A percentile compares a stretch with the other conserved stretches of the same genome.
Evolutionary conservation across 805 yeast genomes (phyloP).

Genomic region (Metschnikowia matae): DNA sequence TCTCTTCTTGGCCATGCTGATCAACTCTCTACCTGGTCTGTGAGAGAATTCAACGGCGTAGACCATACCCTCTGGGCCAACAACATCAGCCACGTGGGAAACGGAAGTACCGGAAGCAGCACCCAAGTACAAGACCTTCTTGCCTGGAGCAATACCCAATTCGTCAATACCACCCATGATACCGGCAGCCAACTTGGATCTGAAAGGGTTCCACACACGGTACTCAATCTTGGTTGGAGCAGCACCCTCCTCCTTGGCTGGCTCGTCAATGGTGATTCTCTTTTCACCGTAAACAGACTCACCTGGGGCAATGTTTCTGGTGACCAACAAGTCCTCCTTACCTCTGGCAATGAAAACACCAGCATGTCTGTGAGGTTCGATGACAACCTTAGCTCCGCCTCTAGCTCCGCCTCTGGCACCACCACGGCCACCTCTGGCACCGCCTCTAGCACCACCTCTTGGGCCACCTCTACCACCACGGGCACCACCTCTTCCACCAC

Average conservation of each 20-base stretch:
- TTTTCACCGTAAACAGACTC: slow-evolving; percentile 98
- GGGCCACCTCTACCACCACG: slow-evolving; percentile 35
- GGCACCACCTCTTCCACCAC: slow-evolving; percentile 30
- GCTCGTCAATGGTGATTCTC: slow-evolving; percentile 90
- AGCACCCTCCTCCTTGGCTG: slow-evolving; percentile 80
- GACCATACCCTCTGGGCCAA: slow-evolving; percentile 98
- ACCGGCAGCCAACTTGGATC: slow-evolving; percentile 99
- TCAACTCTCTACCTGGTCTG: slow-evolving; percentile 99
- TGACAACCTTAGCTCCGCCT: slow-evolving; percentile 93
- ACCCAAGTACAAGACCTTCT: slow-evolving; percentile 95
- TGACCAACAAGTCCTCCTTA: slow-evolving; percentile 95
- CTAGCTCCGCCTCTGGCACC: slow-evolving; percentile 78
- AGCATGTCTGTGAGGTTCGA: slow-evolving; percentile 98
- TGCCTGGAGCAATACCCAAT: slow-evolving; percentile 95
- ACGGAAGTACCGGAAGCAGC: slow-evolving; percentile 99
- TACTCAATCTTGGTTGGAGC: slow-evolving; percentile 94
- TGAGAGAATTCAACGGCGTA: slow-evolving; percentile 99
- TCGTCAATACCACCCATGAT: slow-evolving; percentile 99
- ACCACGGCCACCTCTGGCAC: slow-evolving; percentile 57
- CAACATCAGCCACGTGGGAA: slow-evolving; percentile 96
- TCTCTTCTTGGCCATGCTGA: slow-evolving; percentile 99
- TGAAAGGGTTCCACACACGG: slow-evolving; percentile 99
- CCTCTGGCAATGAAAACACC: slow-evolving; percentile 99
- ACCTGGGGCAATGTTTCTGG: slow-evolving; percentile 97
- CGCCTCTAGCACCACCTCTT: slow-evolving; percentile 43